These are phyloP conservation scores for Phoenix roebelenii DNA, from an alignment of 176 grass and related monocot genomes.

Conservation along the genomic window DNA sequence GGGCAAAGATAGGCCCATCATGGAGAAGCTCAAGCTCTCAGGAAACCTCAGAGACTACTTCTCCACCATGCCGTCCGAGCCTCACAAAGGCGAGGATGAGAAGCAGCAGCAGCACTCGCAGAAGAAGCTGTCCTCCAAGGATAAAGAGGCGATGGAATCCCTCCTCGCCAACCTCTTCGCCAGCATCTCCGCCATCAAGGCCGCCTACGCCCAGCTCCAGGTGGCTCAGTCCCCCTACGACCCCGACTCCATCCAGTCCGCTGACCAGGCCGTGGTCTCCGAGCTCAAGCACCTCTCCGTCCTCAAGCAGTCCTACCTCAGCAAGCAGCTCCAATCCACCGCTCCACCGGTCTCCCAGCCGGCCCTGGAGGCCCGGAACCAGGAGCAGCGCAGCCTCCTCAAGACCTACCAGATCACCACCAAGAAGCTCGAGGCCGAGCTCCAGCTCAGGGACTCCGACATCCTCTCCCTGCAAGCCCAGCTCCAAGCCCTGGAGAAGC, in stretches of 20 bases:
- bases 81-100: constrained; percentile 2
- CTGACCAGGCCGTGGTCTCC: neutral
- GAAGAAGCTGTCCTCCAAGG: neutral
- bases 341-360: neutral
- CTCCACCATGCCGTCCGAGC: neutral
- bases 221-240: neutral
- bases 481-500: constrained; percentile 16
- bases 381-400: constrained; percentile 38
- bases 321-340: constrained; percentile 6
- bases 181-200: neutral
- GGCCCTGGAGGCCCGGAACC: neutral
- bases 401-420: constrained; percentile 62
- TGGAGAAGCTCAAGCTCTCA: neutral
- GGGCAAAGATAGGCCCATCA: too few species aligned
- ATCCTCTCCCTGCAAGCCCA: constrained; percentile 16
- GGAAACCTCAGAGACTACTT: constrained; percentile 1
- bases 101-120: too few species aligned
- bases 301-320: neutral
- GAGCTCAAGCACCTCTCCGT: neutral
- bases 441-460: constrained; percentile 42
- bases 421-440: constrained; percentile 52
- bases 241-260: neutral
- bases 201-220: neutral
- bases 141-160: neutral
- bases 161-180: neutral